Percentiles rank a stretch among this genome's conserved stretches.
Evolutionary conservation across 805 yeast genomes (phyloP).

Genomic region (Starmerella tilneyi): DNA sequence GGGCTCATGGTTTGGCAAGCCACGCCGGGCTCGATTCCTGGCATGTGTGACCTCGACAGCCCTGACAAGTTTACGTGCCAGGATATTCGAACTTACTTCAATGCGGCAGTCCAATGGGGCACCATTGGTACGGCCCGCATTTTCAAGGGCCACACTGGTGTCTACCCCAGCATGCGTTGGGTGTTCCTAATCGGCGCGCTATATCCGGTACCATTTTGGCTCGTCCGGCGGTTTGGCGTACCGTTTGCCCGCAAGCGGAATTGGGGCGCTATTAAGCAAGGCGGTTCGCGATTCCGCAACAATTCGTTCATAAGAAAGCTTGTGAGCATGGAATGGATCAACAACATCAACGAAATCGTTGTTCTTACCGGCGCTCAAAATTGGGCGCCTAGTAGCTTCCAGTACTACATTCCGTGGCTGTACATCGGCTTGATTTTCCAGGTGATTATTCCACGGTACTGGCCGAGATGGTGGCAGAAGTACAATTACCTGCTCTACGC

Average conservation of each 20-base stretch:
- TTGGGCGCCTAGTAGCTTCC: conserved; percentile 30
- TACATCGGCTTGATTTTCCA: conserved; percentile 36
- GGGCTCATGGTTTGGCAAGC: conserved; percentile 31
- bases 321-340: conserved; percentile 25
- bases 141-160: conserved; percentile 31
- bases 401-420: conserved; percentile 23
- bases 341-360: conserved; percentile 38
- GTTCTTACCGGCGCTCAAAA: conserved; percentile 37
- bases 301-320: conserved; percentile 7
- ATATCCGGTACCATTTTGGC: conserved; percentile 23
- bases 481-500: conserved; percentile 45
- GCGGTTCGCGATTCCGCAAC: conserved; percentile 14
- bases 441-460: conserved; percentile 39
- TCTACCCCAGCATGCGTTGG: conserved; percentile 54
- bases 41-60: conserved; percentile 27
- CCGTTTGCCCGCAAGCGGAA: conserved; percentile 14
- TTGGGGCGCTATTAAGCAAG: conserved; percentile 11
- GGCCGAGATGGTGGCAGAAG: conserved; percentile 47
- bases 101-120: conserved; percentile 39
- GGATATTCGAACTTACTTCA: conserved; percentile 38
- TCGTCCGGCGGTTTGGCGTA: conserved; percentile 39
- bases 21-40: conserved; percentile 29
- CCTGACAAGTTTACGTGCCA: conserved; percentile 33
- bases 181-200: conserved; percentile 49
- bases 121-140: conserved; percentile 39